A percentile compares a stretch with the other conserved stretches of the same genome.
Conservation (phyloP, 768 basidiomycete genomes). For the Leccinellum luteum region DNA sequence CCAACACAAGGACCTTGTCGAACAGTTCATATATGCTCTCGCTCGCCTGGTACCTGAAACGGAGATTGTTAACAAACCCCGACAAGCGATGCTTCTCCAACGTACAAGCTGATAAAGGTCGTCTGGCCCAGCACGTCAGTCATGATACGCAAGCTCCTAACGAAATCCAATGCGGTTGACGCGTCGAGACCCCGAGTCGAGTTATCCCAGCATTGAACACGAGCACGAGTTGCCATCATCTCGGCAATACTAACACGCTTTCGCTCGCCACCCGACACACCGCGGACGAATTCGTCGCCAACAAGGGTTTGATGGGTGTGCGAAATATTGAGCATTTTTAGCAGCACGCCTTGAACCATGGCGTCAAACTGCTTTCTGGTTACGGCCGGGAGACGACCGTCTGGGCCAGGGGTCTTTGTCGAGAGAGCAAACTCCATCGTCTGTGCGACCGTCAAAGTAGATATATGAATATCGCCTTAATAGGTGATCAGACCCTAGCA, state of each 20-base stretch:
- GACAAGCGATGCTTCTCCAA: background rate
- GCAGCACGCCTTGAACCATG: conserved; percentile 56
- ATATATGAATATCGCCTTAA: conserved; percentile 76
- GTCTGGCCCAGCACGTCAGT: conserved; percentile 82
- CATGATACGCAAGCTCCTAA: conserved; percentile 72
- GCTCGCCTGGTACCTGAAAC: conserved; percentile 68
- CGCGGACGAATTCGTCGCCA: conserved; percentile 84
- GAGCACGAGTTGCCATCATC: conserved; percentile 80
- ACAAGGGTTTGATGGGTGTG: conserved; percentile 79
- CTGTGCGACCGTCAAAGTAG: conserved; percentile 78
- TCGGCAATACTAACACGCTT: conserved; percentile 84
- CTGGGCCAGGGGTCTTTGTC: conserved; percentile 72
- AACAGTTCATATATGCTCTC: conserved; percentile 76
- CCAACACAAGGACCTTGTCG: conserved; percentile 85
- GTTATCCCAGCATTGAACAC: conserved; percentile 82
- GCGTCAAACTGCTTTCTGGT: conserved; percentile 56
- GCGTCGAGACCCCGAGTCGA: conserved; percentile 81
- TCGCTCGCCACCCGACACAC: conserved; percentile 76
- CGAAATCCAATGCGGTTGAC: conserved; percentile 86
- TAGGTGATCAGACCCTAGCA: background rate
- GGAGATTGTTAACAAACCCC: background rate
- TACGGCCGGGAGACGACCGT: conserved; percentile 67
- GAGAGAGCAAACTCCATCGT: conserved; percentile 71
- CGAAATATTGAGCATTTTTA: conserved; percentile 79
- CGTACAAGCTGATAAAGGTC: conserved; percentile 74